Base-by-base conservation (phyloP, 83 land plant genomes). In the Diphasiastrum complanatum region DNA sequence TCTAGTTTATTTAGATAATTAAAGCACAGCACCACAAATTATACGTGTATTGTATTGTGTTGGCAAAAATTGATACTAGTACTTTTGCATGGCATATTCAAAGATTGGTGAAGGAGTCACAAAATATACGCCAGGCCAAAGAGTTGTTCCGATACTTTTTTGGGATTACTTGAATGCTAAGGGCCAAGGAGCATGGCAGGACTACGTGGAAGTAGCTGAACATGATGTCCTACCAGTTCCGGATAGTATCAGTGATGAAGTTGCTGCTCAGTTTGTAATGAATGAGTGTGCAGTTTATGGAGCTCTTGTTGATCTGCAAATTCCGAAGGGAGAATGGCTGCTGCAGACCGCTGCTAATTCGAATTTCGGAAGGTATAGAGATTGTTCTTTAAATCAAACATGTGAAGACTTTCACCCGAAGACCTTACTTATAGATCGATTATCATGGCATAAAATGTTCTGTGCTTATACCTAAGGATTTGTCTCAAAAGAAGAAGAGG, bases 61-160 rank as follows among this genome's bases (percentile, higher is more conserved):
- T n/a, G n/a, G n/a, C n/a, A n/a, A n/a, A n/a, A n/a, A n/a, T n/a
- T n/a, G n/a, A n/a, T n/a, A n/a, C n/a, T n/a, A n/a, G n/a, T n/a
- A n/a, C n/a, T n/a, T n/a, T n/a, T n/a, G n/a, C n/a, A n/a, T n/a
- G n/a, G n/a, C n/a, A n/a, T n/a, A n/a, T n/a, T n/a, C n/a, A n/a
- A n/a, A 75, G 78, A 59, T 75, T 8, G 78, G 78, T 19, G 70
- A 75, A 59, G 78, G 78, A 19, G 78, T 75, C 29, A 50, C 48
- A 26, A 50, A 33, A 20, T 54, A 43, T 20, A 65, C 19, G 31
- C 30, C n/a, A 5, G 75, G 75, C 23, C 68, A 75, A 25, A 58
- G 78, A 37, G 78, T 75, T 31, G 54, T 75, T 1, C 75, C 75
- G 20, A n/a, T 74, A 31, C 30, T 75, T 6, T 74, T 64, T 48